These are phyloP conservation scores for Epichloe sp. DNA, from an alignment of 2,329 filamentous ascomycete genomes.

Conservation along the genomic window DNA sequence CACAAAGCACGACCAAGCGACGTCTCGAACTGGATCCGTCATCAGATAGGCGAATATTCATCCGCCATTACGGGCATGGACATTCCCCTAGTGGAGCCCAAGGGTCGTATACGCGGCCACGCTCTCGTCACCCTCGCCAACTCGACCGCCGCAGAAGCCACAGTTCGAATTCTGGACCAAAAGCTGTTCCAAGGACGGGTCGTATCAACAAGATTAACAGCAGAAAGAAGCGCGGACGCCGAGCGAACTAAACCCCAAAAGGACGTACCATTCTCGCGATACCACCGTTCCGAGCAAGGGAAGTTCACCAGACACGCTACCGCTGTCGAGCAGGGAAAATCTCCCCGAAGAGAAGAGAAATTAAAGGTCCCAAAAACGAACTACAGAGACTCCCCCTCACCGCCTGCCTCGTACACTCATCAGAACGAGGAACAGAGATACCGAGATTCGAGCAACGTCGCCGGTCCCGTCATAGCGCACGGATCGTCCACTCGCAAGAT, in stretches of 20 bases:
- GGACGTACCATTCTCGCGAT: background rate
- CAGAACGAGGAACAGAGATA: background rate
- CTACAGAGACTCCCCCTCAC: background rate
- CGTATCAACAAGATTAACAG: conserved; percentile 7
- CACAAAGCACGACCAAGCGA: conserved; percentile 11
- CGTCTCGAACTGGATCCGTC: conserved; percentile 16
- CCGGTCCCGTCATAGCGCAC: conserved; percentile 3
- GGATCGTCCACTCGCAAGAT: conserved; percentile 3
- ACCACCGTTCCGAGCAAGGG: background rate
- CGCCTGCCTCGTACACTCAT: background rate
- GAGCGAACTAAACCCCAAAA: background rate
- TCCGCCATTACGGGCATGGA: conserved; percentile 13
- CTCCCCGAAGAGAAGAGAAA: background rate
- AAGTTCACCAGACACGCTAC: background rate
- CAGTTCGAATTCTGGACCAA: conserved; percentile 14
- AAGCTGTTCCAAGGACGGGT: conserved; percentile 14
- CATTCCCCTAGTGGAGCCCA: conserved; percentile 12
- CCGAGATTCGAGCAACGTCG: background rate
- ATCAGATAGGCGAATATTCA: conserved; percentile 11
- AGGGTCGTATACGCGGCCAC: conserved; percentile 14
- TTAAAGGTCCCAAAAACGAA: background rate
- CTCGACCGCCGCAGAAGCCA: conserved; percentile 10
- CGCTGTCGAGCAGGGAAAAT: background rate
- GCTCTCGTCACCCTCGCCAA: conserved; percentile 14
- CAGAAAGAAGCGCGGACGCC: background rate